Conservation (phyloP, 371 early-diverging fungal genomes). For the Dichotomocladium elegans region DNA sequence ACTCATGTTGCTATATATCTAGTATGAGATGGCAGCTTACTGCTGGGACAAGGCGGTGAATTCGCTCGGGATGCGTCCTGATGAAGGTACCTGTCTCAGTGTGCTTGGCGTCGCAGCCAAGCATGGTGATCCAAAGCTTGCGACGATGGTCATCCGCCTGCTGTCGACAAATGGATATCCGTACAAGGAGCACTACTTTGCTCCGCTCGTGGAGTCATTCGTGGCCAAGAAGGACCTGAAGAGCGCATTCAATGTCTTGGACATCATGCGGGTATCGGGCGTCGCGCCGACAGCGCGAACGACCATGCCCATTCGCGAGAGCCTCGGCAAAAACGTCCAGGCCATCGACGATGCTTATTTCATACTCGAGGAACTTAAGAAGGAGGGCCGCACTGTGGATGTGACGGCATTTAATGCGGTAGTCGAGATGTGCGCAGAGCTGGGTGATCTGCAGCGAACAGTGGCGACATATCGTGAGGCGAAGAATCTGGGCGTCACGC, state of each 20-base stretch:
- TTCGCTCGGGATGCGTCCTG: slow-evolving; percentile 35
- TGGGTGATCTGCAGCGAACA: slow-evolving; percentile 50
- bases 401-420: slow-evolving; percentile 63
- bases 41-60: slow-evolving; percentile 53
- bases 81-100: slow-evolving; percentile 63
- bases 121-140: slow-evolving; percentile 50
- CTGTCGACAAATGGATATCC: slow-evolving; percentile 51
- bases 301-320: slow-evolving; percentile 28
- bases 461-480: slow-evolving; percentile 53
- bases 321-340: slow-evolving; percentile 19
- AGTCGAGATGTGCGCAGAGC: slow-evolving; percentile 51
- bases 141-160: slow-evolving; percentile 55
- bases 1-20: neutral
- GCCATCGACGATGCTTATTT: slow-evolving; percentile 50
- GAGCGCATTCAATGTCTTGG: slow-evolving; percentile 62
- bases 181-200: slow-evolving; percentile 65
- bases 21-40: slow-evolving; percentile 33
- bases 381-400: slow-evolving; percentile 49
- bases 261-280: slow-evolving; percentile 61
- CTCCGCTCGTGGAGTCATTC: slow-evolving; percentile 69
- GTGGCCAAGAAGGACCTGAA: slow-evolving; percentile 48
- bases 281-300: slow-evolving; percentile 39
- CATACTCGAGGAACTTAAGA: slow-evolving; percentile 45
- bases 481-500: slow-evolving; percentile 34
- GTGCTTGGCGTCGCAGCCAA: slow-evolving; percentile 62